These are phyloP conservation scores for Cytospora paraplurivora DNA, from an alignment of 2,329 filamentous ascomycete genomes.

Conservation along the genomic window DNA sequence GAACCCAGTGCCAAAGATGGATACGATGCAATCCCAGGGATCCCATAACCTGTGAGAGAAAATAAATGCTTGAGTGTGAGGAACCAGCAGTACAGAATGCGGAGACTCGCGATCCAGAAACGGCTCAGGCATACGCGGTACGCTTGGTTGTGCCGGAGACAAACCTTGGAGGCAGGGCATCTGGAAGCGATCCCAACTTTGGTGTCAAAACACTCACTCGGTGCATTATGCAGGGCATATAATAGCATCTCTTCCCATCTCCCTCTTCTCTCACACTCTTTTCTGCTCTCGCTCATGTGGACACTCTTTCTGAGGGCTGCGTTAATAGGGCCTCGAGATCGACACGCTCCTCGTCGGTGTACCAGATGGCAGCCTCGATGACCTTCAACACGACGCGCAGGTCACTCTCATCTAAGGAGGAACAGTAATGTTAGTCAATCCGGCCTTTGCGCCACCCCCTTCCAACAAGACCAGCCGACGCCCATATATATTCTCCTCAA, in stretches of 20 bases:
- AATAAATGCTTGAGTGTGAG: conserved; percentile 22
- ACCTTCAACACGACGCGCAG: conserved; percentile 68
- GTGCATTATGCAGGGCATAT: conserved; percentile 6
- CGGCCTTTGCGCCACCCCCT: too few species aligned
- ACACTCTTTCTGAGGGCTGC: neutral
- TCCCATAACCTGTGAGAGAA: neutral
- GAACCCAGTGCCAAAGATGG: neutral
- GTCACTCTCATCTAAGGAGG: conserved; percentile 59
- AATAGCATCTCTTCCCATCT: neutral
- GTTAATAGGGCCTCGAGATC: conserved; percentile 25
- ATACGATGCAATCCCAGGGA: neutral
- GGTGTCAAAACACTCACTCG: conserved; percentile 19
- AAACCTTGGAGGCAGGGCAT: neutral
- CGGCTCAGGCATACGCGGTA: conserved; percentile 5
- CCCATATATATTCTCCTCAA: too few species aligned
- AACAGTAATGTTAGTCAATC: conserved; percentile 15
- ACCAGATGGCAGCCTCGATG: conserved; percentile 75
- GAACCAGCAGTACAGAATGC: conserved; percentile 22
- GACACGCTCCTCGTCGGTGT: conserved; percentile 42
- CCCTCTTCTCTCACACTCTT: neutral
- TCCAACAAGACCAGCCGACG: neutral
- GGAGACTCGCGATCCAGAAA: conserved; percentile 27
- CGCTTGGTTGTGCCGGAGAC: neutral
- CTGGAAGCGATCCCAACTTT: conserved; percentile 18
- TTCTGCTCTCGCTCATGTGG: neutral